Base-by-base conservation (phyloP, 768 basidiomycete genomes). In the Termitomyces sp. region DNA sequence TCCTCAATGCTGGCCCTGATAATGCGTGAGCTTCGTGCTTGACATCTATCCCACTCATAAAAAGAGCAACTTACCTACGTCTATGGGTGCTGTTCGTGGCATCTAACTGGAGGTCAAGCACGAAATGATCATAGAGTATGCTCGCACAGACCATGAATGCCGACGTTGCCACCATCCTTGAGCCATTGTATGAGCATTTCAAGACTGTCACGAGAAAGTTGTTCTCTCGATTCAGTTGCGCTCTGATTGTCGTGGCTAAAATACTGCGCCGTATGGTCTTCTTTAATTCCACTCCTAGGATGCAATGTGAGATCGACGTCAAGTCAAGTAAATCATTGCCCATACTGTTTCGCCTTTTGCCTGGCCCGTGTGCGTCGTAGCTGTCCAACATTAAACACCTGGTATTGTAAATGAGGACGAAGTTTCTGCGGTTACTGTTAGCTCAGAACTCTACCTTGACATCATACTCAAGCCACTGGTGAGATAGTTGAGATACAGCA, bases 381-480 rank as follows among this genome's bases (percentile, higher is more conserved):
- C 68, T 98, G 96, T 6, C 96, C 97, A 28, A 98, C 97, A 66
- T 99, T 98, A 78, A 98, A 98, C 5, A 98, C 97, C 90, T 94
- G 38, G 44, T 30, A n/a, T 41, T 19, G 19, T 19, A 12, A 15
- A 50, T 53, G 34, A 46, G 10, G 12, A 21, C 44, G 3, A 14
- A 40, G 28, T n/a, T 45, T 7, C 37, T 41, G 45, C 32, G 28
- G 32, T 34, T 19, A 34, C 1, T 12, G 12, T 11, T 17, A 11
- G 37, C n/a, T 28, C 9, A 50, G 53, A 24, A 5, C 35, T 63
- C n/a, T 58, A 87, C 92, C 78, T 93, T 90, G 61, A 97, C 96
- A 61, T 96, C 84, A 68, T 98, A 99, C 70, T 99, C 97, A 44
- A 99, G 80, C 97, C 97, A 99, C 94, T 98, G 49, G 34, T 3